Percentiles rank a stretch among this genome's conserved stretches.
Evolutionary conservation across 345 rosid species (phyloP).

Genomic region (Eutrema heterophyllum): DNA sequence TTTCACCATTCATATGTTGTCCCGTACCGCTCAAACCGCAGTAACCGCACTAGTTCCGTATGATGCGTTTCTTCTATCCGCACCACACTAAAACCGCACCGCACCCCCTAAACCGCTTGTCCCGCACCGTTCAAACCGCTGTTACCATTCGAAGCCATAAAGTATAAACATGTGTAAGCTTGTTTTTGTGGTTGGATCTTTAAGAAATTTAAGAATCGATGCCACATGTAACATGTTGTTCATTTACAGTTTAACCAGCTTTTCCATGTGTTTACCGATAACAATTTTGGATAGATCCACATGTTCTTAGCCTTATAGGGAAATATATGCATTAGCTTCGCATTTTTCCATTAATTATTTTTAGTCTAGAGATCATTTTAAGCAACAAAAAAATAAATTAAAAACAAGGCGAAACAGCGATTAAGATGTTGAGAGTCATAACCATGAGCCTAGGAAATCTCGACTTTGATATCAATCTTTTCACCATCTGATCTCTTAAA

Average conservation of each 20-base stretch:
- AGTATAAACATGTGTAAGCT: background rate
- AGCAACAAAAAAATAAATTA: background rate
- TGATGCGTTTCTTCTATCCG: no score
- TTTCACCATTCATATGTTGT: no score
- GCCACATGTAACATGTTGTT: no score
- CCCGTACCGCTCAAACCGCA: no score
- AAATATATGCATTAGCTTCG: background rate
- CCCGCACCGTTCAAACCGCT: no score
- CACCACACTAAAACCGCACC: no score
- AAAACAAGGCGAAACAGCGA: background rate
- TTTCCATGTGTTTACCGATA: background rate
- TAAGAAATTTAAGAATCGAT: background rate
- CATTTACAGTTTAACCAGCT: background rate
- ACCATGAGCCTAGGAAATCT: background rate
- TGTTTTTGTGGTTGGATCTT: background rate
- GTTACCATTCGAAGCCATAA: no score
- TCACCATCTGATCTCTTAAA: background rate
- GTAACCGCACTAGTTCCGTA: no score
- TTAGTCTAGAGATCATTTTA: background rate
- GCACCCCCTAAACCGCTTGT: no score
- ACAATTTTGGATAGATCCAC: background rate
- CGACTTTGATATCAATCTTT: background rate
- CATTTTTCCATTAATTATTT: background rate
- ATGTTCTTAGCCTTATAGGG: background rate
- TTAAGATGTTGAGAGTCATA: background rate